Evolutionary conservation across 306 rosid genomes (phyloP), one percentile per base, ranked within the genome.

Genomic region (Adenanthera pavonina): DNA sequence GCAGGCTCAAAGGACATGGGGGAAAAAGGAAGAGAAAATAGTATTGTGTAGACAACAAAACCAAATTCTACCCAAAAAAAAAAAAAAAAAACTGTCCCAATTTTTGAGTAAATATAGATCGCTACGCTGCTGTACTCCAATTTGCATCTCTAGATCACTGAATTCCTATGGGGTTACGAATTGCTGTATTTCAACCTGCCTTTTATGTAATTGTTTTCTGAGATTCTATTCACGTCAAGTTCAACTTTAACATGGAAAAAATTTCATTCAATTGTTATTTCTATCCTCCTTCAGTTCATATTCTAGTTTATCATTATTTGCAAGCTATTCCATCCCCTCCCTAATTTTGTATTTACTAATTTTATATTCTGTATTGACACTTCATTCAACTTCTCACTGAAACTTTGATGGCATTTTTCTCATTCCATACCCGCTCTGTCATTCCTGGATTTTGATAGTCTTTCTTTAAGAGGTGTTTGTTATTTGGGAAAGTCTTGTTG

Each of bases 181-280:
- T 43, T 66, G n/a, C 25, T 44, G 56, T 10, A n/a, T 17, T 36
- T 67, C 49, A 12, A 17, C 68, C 35, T 46, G 52, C 54, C 35
- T 40, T 43, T 40, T 73, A 17, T 25, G 1, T 52, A 16, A 52
- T 16, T 52, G 15, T 19, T 79, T 30, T 72, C 20, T 62, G 66
- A 41, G 54, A 8, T 47, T 72, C 16, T 80, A 80, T 40, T 30
- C 19, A 33, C 41, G 19, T 44, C 57, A n/a, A 36, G 74, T 8
- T 68, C 83, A 69, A 49, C 66, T 60, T 68, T 72, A 57, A 49
- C 66, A 61, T 35, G 48, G 72, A 56, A 44, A 64, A 25, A 35
- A 53, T 52, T 67, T 52, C 35, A 56, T 25, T n/a, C 19, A n/a
- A 54, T 1, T 54, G 30, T 54, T 3, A 19, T 54, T 54, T 53